These are phyloP conservation scores for Platanthera guangdongensis DNA, from an alignment of 106 monocot species.

Conservation along the genomic window DNA sequence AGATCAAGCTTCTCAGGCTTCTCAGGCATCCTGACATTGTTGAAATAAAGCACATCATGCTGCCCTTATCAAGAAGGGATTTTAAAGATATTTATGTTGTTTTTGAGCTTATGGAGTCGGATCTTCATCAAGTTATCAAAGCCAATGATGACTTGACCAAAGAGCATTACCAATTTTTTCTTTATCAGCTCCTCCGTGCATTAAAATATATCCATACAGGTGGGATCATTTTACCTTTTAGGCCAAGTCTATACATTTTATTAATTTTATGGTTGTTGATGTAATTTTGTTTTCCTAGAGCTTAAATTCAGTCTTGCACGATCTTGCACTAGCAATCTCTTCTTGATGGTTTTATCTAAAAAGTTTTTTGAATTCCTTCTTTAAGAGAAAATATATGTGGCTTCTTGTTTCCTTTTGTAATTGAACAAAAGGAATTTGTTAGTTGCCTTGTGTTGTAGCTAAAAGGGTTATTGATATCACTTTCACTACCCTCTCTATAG, in stretches of 20 bases:
- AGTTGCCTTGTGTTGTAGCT: too few species aligned
- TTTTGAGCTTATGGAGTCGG: constrained; percentile 23
- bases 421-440: too few species aligned
- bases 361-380: too few species aligned
- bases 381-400: too few species aligned
- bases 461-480: too few species aligned
- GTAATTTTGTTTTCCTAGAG: too few species aligned
- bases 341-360: too few species aligned
- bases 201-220: constrained; percentile 84
- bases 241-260: neutral
- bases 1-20: constrained; percentile 76
- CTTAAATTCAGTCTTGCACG: too few species aligned
- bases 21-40: constrained; percentile 79
- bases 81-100: constrained; percentile 74
- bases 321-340: too few species aligned
- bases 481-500: too few species aligned
- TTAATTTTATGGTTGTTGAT: too few species aligned
- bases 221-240: neutral
- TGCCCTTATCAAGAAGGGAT: constrained; percentile 72
- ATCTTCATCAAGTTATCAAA: constrained; percentile 79
- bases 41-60: constrained; percentile 69
- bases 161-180: constrained; percentile 78
- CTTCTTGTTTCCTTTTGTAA: too few species aligned
- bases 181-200: constrained; percentile 75
- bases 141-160: constrained; percentile 76